Conservation (phyloP, 2,329 filamentous ascomycete species). For the Trichoderma sp. region DNA sequence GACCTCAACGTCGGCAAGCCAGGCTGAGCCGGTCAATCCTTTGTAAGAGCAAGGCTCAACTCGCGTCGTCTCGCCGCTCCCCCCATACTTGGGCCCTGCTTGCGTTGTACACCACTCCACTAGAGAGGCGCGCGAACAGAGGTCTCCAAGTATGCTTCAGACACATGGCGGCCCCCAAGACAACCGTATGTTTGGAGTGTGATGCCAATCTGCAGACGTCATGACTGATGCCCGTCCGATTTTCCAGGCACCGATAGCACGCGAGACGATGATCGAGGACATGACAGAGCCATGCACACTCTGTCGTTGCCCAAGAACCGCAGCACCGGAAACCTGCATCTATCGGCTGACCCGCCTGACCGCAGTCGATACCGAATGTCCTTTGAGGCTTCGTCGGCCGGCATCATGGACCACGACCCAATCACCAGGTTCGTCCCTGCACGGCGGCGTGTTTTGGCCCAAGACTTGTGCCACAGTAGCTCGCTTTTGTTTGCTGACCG, state of each 20-base stretch:
- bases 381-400: constrained; percentile 69
- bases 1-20: constrained; percentile 27
- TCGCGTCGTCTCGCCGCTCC: constrained; percentile 13
- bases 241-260: constrained; percentile 41
- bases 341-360: constrained; percentile 53
- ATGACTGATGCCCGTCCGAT: constrained; percentile 34
- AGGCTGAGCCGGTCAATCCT: constrained; percentile 11
- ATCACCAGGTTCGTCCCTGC: constrained; percentile 66
- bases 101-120: constrained; percentile 29
- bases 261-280: constrained; percentile 46
- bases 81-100: constrained; percentile 6
- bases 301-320: constrained; percentile 65
- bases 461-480: background rate
- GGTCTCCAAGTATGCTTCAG: constrained; percentile 49
- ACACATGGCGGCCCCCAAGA: constrained; percentile 49
- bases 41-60: background rate
- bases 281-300: constrained; percentile 51
- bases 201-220: constrained; percentile 9
- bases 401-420: constrained; percentile 65
- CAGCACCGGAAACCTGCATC: constrained; percentile 65
- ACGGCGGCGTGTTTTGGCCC: background rate
- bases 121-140: constrained; percentile 19
- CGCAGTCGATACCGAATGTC: constrained; percentile 72
- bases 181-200: constrained; percentile 42
- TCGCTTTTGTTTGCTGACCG: constrained; percentile 36